Percentiles rank a stretch among this genome's conserved stretches.
These are phyloP conservation scores for Irpex sp. DNA, from an alignment of 1,284 basidiomycete species.

Conservation along the genomic window DNA sequence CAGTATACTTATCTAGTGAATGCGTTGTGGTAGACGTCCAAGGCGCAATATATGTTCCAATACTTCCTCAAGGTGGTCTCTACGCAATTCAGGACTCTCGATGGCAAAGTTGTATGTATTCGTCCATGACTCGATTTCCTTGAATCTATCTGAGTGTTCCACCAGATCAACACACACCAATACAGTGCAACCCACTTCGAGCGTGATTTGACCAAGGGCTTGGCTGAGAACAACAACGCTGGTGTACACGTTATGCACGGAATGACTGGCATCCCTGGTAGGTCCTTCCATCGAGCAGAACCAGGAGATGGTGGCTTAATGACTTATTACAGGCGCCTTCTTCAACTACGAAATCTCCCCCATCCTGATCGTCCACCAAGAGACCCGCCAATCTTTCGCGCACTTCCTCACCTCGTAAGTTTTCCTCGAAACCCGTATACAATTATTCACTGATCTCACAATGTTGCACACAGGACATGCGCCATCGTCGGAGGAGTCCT, in stretches of 20 bases:
- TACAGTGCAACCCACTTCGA: conserved; percentile 97
- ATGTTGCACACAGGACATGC: conserved; percentile 64
- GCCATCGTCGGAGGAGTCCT: conserved; percentile 97
- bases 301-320: too few species aligned
- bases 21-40: conserved; percentile 44
- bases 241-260: conserved; percentile 84
- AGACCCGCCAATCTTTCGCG: conserved; percentile 90
- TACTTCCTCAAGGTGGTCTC: conserved; percentile 98
- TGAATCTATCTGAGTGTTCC: not conserved
- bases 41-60: conserved; percentile 88
- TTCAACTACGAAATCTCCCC: conserved; percentile 99
- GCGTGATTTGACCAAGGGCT: conserved; percentile 73
- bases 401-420: conserved; percentile 96
- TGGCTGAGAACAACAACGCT: conserved; percentile 58
- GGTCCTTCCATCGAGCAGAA: too few species aligned
- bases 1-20: conserved; percentile 1
- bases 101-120: conserved; percentile 60
- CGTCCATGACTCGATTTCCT: not conserved
- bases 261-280: conserved; percentile 74
- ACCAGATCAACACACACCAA: conserved; percentile 77
- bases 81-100: conserved; percentile 84
- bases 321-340: conserved; percentile 70
- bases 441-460: not conserved
- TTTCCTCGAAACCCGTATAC: not conserved
- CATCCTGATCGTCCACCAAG: conserved; percentile 88